Conservation (phyloP, 2,329 filamentous ascomycete genomes). For the Blumeria hordei region DNA sequence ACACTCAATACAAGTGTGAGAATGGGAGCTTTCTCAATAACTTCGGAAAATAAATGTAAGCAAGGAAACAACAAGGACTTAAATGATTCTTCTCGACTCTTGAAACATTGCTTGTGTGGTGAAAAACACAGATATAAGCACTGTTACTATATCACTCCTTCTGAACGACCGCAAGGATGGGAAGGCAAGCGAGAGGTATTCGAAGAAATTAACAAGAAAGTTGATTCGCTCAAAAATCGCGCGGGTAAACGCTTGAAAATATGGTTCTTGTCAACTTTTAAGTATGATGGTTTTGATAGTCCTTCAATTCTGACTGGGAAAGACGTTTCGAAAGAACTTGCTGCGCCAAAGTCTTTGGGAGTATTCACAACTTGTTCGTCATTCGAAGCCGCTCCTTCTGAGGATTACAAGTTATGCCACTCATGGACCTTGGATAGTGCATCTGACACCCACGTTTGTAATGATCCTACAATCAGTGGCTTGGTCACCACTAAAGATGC, state of each 20-base stretch:
- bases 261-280: background rate
- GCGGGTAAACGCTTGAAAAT: background rate
- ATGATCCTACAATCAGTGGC: background rate
- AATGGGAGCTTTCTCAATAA: background rate
- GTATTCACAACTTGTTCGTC: background rate
- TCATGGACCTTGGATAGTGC: constrained; percentile 1
- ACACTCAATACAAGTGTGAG: background rate
- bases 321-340: background rate
- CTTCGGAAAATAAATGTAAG: background rate
- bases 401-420: background rate
- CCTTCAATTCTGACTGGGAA: background rate
- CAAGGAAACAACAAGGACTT: background rate
- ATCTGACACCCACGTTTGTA: background rate
- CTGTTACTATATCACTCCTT: background rate
- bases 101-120: background rate
- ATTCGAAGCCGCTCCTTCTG: background rate
- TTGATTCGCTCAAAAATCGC: background rate
- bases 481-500: background rate
- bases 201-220: background rate
- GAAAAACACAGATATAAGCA: background rate
- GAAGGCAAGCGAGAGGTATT: background rate
- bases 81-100: background rate
- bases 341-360: background rate
- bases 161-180: background rate
- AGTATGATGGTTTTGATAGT: constrained; percentile 1